These are phyloP conservation scores for Rhizoctonia solani DNA, from an alignment of 1,284 basidiomycete species.

Conservation along the genomic window DNA sequence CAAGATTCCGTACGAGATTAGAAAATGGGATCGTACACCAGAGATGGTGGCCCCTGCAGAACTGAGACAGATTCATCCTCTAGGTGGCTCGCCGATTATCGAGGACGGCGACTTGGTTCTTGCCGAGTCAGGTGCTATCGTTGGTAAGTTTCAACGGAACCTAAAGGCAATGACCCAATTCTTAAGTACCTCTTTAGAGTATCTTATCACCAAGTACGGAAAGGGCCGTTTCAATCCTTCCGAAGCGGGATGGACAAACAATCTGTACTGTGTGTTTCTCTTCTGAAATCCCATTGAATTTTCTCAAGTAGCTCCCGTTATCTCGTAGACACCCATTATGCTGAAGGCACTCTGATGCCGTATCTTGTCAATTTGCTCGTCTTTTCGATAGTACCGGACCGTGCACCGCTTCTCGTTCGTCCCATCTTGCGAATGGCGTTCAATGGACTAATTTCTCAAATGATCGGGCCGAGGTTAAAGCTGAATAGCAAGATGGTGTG, in stretches of 20 bases:
- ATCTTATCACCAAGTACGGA: constrained; percentile 38
- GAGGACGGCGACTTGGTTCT: constrained; percentile 52
- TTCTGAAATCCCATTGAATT: background rate
- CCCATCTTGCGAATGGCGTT: constrained; percentile 32
- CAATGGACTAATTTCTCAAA: constrained; percentile 18
- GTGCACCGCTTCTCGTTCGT: constrained; percentile 35
- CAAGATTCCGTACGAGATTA: constrained; percentile 24
- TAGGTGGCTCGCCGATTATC: constrained; percentile 56
- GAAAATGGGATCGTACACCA: constrained; percentile 50
- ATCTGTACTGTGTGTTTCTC: constrained; percentile 37
- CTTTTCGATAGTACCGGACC: constrained; percentile 31
- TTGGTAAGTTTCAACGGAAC: constrained; percentile 46
- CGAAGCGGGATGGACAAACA: constrained; percentile 34
- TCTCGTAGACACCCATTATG: constrained; percentile 36
- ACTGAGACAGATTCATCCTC: constrained; percentile 49
- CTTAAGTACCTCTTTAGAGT: constrained; percentile 24
- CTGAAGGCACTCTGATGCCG: constrained; percentile 39
- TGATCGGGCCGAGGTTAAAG: constrained; percentile 31
- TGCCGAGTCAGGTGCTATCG: constrained; percentile 56
- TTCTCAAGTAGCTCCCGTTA: background rate
- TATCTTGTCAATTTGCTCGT: constrained; percentile 34
- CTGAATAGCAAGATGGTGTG: constrained; percentile 33
- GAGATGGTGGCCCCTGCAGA: constrained; percentile 50
- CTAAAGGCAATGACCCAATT: background rate
- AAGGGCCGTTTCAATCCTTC: constrained; percentile 32